Base-by-base conservation (phyloP, 2,329 filamentous ascomycete genomes). In the Volutella citrinella region DNA sequence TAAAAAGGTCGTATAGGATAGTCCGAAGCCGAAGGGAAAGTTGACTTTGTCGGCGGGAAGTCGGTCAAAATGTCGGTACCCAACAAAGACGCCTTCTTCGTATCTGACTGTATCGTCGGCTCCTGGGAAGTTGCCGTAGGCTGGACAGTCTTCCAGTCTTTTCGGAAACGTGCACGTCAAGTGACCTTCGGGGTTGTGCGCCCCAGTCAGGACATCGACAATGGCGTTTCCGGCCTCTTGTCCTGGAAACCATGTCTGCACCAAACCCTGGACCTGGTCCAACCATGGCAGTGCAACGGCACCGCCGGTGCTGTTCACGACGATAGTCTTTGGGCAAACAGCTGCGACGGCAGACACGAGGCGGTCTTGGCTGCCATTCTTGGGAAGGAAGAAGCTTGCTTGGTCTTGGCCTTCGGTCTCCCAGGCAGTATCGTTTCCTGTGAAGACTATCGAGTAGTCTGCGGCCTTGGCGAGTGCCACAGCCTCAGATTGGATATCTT, bases 331-430 rank as follows among this genome's bases (percentile, higher is more conserved):
- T 1, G 73, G 62, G 49, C 83, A 83, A 3, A 59, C 75, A 0
- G 67, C 66, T n/a, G 78, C 63, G 1, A 83, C 70, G 4, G 70
- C 69, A 14, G 65, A 55, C 46, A 84, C 74, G 19, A 87, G 60
- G 6, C 67, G 64, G 36, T 86, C 80, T 30, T 78, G 81, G 38
- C 75, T 72, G 36, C 78, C 57, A 6, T 57, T 45, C 13, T 55
- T 69, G 73, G 83, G 87, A 1, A 86, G 62, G 13, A 82, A 82
- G 28, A 87, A 68, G 54, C 85, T 85, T 54, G 82, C 83, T 35
- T 84, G 77, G 53, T 87, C 83, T 43, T 82, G 80, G 30, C 69
- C 65, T 80, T 86, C 60, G 0, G 58, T 61, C 46, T 63, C 60
- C 58, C 56, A 60, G 38, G 56, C 53, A 6, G 56, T 68, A 46